Percentiles rank a stretch among this genome's conserved stretches.
Evolutionary conservation across 108 stramenopile genomes (phyloP).

Genomic region (Cyclotella sp.): DNA sequence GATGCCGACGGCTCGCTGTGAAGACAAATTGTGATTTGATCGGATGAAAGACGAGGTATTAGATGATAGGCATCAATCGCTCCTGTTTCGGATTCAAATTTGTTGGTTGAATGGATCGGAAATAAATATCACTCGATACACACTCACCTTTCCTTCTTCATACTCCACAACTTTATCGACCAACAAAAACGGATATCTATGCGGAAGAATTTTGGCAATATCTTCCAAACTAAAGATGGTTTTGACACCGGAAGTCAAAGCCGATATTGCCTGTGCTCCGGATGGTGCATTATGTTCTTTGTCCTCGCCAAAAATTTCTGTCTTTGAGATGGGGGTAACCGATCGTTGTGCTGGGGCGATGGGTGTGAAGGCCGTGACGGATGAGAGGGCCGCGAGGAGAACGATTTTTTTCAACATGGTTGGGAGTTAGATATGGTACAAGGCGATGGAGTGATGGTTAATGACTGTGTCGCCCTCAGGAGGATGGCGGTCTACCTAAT

Average conservation of each 20-base stretch:
- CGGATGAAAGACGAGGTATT: background rate
- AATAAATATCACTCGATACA: too few relatives aligned
- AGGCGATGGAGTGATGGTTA: background rate
- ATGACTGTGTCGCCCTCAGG: too few relatives aligned
- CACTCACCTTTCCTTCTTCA: constrained; percentile 82
- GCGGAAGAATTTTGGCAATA: constrained; percentile 92
- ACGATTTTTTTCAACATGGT: constrained; percentile 65
- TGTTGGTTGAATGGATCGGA: background rate
- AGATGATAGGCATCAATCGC: too few relatives aligned
- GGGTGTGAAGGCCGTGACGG: constrained; percentile 42
- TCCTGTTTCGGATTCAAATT: background rate
- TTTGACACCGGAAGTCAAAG: constrained; percentile 66
- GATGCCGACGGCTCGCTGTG: constrained; percentile 88
- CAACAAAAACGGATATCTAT: constrained; percentile 92
- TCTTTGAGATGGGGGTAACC: background rate
- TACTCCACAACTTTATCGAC: constrained; percentile 95
- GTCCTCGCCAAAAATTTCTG: constrained; percentile 31
- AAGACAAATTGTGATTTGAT: background rate
- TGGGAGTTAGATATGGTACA: background rate
- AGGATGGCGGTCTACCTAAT: too few relatives aligned
- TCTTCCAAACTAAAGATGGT: constrained; percentile 89
- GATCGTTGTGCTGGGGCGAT: constrained; percentile 45
- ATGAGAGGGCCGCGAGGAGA: constrained; percentile 47
- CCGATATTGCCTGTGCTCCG: constrained; percentile 72
- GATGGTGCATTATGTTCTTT: constrained; percentile 19